Base-by-base conservation (phyloP, 2,329 filamentous ascomycete species). In the Dothidotthia symphoricarpi region DNA sequence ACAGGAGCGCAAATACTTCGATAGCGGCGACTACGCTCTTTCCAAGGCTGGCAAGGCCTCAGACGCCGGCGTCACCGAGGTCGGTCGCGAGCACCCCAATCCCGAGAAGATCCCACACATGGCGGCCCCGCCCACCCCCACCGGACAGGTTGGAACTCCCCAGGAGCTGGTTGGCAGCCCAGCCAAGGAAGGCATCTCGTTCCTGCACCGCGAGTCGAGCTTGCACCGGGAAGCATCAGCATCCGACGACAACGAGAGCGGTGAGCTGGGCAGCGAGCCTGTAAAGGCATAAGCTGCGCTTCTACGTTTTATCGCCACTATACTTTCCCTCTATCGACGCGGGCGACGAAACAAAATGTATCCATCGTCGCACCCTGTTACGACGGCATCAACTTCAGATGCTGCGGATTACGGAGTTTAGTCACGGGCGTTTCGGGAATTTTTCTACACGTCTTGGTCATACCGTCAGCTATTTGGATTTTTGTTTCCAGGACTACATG, bases 21-120 rank as follows among this genome's bases (percentile, higher is more conserved):
- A 96, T 75, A 93, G 86, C 44, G 90, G 89, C 63, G 89, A 96
- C 74, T 96, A 95, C 63, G 90, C 90, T 63, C 86, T 95, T 73
- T 91, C 86, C 70, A 95, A 96, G 76, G 93, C 93, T 43, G 93
- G 93, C 71, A 97, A 97, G 75, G 89, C 88, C 68, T 87, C 90
- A 63, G 86, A 93, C 64, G 86, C 93, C 61, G 91, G 94, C 64
- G 88, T 95, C 44, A 95, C 91, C 64, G 85, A 85, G 61, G 88
- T 98, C 62, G 93, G 93, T 61, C 90, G 88, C 61, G 85, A 95
- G 72, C 93, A 98, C 69, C 93, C 93, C 37, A 84, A 90, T 34
- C 89, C 90, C 53, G 89, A 95, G 72, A 94, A 94, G 69, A 95
- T 96, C 69, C 90, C 90, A 19, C 89, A 95, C 74, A 79, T 91